phyloP scores from a whole-genome alignment of 306 rosid genomes.

The Trichosanthes truncata region DNA sequence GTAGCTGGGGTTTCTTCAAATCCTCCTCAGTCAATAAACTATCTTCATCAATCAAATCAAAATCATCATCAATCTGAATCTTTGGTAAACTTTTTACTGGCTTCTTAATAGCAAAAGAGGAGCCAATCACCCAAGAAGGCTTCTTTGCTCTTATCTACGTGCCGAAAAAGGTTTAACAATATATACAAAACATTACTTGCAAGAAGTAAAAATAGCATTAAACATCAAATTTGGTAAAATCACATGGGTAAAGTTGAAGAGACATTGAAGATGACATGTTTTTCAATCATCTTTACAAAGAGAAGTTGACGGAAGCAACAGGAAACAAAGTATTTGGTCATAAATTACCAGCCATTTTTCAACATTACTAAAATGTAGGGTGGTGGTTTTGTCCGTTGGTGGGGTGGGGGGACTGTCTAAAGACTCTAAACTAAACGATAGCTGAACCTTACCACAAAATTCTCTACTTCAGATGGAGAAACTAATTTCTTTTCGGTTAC shows the following conservation, averaged over 20 bases:
- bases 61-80: constrained; percentile 61
- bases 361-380: neutral
- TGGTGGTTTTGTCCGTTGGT: neutral
- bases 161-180: neutral
- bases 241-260: neutral
- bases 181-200: neutral
- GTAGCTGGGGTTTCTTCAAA: constrained; percentile 40
- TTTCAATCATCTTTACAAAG: neutral
- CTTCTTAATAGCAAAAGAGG: constrained; percentile 13
- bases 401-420: neutral
- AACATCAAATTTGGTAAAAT: neutral
- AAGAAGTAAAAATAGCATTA: neutral
- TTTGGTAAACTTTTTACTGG: constrained; percentile 37
- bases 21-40: constrained; percentile 84
- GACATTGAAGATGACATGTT: neutral
- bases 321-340: neutral
- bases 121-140: constrained; percentile 15
- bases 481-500: constrained; percentile 31
- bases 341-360: neutral
- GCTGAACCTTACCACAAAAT: constrained; percentile 39
- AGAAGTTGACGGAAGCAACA: neutral
- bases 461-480: constrained; percentile 16
- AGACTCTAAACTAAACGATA: neutral
- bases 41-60: constrained; percentile 76
- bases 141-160: constrained; percentile 11